A percentile compares a stretch with the other conserved stretches of the same genome.
phyloP scores from a whole-genome alignment of 352 stramenopile genomes.

The Phytophthora tentaculata region DNA sequence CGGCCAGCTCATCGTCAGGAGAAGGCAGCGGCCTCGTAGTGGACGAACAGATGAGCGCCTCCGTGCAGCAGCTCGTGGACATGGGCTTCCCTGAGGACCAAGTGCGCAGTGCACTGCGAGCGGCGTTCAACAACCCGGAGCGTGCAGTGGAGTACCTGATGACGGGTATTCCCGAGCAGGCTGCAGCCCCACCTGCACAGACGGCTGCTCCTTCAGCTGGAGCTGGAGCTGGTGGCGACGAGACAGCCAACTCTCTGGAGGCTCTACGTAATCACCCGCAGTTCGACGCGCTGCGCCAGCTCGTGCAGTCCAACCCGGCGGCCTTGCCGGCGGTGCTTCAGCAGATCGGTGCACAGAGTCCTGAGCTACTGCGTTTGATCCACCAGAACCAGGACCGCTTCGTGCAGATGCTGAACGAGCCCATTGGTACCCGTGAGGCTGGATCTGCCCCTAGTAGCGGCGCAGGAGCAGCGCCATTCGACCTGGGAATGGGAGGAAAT shows the following conservation, averaged over 20 bases:
- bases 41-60: slow-evolving; percentile 55
- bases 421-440: slow-evolving; percentile 63
- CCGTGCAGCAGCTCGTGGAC: slow-evolving; percentile 78
- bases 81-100: slow-evolving; percentile 92
- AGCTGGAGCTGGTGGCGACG: slow-evolving; percentile 24
- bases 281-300: slow-evolving; percentile 80
- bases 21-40: slow-evolving; percentile 26
- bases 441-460: slow-evolving; percentile 35
- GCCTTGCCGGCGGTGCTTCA: slow-evolving; percentile 82
- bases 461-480: slow-evolving; percentile 53
- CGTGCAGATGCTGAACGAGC: slow-evolving; percentile 89
- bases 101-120: slow-evolving; percentile 72
- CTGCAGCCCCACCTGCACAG: slow-evolving; percentile 35
- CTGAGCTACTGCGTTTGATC: slow-evolving; percentile 84
- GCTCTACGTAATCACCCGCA: slow-evolving; percentile 85
- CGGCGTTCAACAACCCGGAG: slow-evolving; percentile 89
- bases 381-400: slow-evolving; percentile 89
- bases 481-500: slow-evolving; percentile 50
- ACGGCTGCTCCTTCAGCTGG: slow-evolving; percentile 25
- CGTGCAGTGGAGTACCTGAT: slow-evolving; percentile 91
- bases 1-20: slow-evolving; percentile 24
- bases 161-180: slow-evolving; percentile 82
- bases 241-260: slow-evolving; percentile 62
- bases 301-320: slow-evolving; percentile 87
- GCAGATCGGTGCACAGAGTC: slow-evolving; percentile 86